These are phyloP conservation scores for Tilletia horrida DNA, from an alignment of 1,284 basidiomycete species.

Conservation along the genomic window DNA sequence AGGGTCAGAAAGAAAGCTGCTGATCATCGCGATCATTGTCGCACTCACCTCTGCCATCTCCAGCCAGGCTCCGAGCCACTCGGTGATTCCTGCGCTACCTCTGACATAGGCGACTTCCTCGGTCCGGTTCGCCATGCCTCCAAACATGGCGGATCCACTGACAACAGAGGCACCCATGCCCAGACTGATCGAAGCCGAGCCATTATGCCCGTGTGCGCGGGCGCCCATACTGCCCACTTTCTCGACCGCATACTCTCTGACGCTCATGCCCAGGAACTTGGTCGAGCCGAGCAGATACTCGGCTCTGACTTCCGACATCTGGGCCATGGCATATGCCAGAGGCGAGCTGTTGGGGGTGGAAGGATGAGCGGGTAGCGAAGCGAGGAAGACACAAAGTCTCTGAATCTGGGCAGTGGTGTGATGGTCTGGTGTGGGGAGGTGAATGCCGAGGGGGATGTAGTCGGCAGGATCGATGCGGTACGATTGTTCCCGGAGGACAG, in stretches of 20 bases:
- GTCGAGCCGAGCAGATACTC: constrained; percentile 36
- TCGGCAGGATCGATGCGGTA: constrained; percentile 39
- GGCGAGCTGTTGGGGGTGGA: constrained; percentile 33
- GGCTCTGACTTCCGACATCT: constrained; percentile 31
- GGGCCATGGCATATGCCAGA: constrained; percentile 32
- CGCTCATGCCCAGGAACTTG: constrained; percentile 23
- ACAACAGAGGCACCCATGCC: constrained; percentile 6
- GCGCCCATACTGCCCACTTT: constrained; percentile 31
- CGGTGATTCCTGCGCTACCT: constrained; percentile 29
- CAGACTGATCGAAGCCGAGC: background rate
- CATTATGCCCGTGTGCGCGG: constrained; percentile 17
- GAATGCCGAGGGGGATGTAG: constrained; percentile 24
- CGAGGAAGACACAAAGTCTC: constrained; percentile 41
- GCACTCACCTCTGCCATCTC: constrained; percentile 33
- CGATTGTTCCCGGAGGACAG: constrained; percentile 35
- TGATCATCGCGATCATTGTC: constrained; percentile 20
- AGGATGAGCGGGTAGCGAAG: constrained; percentile 38
- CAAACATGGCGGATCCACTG: constrained; percentile 16
- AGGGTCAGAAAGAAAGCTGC: constrained; percentile 19
- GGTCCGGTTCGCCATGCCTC: constrained; percentile 20
- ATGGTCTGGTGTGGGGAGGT: constrained; percentile 33
- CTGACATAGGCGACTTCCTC: constrained; percentile 26
- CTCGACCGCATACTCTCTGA: constrained; percentile 37
- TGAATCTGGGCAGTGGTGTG: constrained; percentile 37
- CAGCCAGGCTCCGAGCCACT: constrained; percentile 38